These are phyloP conservation scores for Russula vinacea DNA, from an alignment of 768 basidiomycete genomes.

Conservation along the genomic window DNA sequence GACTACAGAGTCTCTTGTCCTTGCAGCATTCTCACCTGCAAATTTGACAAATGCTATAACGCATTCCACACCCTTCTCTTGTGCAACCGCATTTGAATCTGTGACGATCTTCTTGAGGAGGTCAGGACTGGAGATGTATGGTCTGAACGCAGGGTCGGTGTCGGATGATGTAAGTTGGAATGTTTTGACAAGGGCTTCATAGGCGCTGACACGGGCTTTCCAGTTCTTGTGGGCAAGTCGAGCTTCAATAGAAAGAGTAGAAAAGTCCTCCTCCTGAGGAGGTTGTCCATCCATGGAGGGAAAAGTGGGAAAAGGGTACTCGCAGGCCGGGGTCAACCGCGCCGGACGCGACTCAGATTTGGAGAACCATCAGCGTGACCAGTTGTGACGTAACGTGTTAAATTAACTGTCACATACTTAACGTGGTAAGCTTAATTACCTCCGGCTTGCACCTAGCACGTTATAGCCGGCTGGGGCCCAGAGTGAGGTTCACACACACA, in stretches of 20 bases:
- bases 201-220: constrained; percentile 95
- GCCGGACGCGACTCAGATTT: constrained; percentile 16
- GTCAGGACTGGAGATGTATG: constrained; percentile 75
- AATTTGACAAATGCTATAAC: constrained; percentile 82
- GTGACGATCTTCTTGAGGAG: constrained; percentile 82
- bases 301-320: constrained; percentile 24
- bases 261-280: constrained; percentile 93
- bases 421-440: too few species aligned
- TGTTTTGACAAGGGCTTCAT: constrained; percentile 80
- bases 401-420: neutral
- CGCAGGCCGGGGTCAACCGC: constrained; percentile 23
- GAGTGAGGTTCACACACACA: too few species aligned
- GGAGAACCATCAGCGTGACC: constrained; percentile 6
- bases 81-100: constrained; percentile 94
- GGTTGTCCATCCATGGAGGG: constrained; percentile 81
- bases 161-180: constrained; percentile 90
- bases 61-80: constrained; percentile 96
- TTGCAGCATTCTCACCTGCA: constrained; percentile 84
- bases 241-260: constrained; percentile 69
- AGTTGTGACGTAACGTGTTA: constrained; percentile 25
- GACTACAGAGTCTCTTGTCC: constrained; percentile 74
- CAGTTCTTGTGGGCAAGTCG: constrained; percentile 94
- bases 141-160: constrained; percentile 89
- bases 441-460: too few species aligned
- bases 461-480: too few species aligned